A percentile compares a stretch with the other conserved stretches of the same genome.
Conservation (phyloP, 2,329 filamentous ascomycete genomes). For the Trichoderma lentiforme region DNA sequence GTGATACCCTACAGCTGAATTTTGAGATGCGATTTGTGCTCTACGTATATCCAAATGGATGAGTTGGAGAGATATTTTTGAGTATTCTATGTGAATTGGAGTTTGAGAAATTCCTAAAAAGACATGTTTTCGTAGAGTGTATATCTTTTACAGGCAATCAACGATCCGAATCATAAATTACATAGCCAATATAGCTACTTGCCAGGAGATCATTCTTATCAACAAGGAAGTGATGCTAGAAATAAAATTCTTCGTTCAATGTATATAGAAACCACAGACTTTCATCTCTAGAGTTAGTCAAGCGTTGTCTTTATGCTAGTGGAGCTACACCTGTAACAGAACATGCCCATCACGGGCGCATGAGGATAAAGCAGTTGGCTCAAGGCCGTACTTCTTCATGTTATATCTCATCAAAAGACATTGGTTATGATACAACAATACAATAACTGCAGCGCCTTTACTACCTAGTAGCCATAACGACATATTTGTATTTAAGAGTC, state of each 20-base stretch:
- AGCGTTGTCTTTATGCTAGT: neutral
- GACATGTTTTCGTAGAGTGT: neutral
- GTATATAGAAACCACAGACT: neutral
- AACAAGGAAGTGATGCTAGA: too few relatives aligned
- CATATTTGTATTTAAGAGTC: accelerated
- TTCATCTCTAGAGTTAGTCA: neutral
- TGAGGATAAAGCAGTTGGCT: neutral
- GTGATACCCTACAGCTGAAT: neutral
- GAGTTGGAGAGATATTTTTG: neutral
- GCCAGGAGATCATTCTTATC: accelerated
- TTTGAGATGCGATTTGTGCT: neutral
- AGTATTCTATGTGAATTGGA: neutral
- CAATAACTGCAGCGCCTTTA: neutral
- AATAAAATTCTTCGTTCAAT: neutral
- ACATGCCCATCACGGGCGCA: neutral
- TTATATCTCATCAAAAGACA: neutral
- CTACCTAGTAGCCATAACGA: neutral
- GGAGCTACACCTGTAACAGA: accelerated
- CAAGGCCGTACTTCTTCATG: neutral
- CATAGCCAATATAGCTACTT: neutral
- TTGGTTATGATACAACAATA: neutral
- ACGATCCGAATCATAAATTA: accelerated
- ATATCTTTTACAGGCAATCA: neutral
- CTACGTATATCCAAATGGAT: neutral
- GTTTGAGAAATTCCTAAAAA: neutral